Evolutionary conservation across 768 basidiomycete species (phyloP).

Genomic region (Tylopilus sp.): DNA sequence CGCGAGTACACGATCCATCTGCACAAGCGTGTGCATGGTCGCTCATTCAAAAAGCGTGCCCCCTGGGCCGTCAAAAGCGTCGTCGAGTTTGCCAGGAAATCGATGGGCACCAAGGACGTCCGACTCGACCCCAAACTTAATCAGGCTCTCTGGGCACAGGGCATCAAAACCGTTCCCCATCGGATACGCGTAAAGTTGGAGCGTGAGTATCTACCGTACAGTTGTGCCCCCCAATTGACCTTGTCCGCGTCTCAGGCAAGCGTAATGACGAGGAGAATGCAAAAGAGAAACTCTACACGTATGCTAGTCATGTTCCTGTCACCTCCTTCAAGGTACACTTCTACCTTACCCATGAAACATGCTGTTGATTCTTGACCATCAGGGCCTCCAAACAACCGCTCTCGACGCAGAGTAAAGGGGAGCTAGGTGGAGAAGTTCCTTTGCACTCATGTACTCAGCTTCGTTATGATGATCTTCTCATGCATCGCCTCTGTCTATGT

Average conservation of each 20-base stretch:
- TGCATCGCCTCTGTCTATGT: constrained; percentile 27
- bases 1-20: constrained; percentile 99
- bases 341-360: not conserved
- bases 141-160: constrained; percentile 91
- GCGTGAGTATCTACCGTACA: constrained; percentile 49
- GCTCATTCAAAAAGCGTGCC: constrained; percentile 96
- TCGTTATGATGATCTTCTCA: constrained; percentile 17
- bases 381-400: constrained; percentile 84
- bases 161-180: constrained; percentile 92
- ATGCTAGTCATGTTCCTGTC: constrained; percentile 80
- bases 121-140: constrained; percentile 95
- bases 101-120: constrained; percentile 95
- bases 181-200: constrained; percentile 91
- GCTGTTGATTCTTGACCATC: constrained; percentile 8
- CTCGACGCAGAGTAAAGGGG: constrained; percentile 71
- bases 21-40: constrained; percentile 90
- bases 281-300: constrained; percentile 96
- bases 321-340: constrained; percentile 75
- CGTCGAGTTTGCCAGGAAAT: constrained; percentile 84
- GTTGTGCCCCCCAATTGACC: not conserved
- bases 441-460: constrained; percentile 15
- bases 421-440: constrained; percentile 7
- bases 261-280: constrained; percentile 99
- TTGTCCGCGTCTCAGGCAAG: constrained; percentile 57
- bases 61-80: constrained; percentile 96